phyloP scores from a whole-genome alignment of 2,329 filamentous ascomycete genomes.

The Pseudocercospora ulei region DNA sequence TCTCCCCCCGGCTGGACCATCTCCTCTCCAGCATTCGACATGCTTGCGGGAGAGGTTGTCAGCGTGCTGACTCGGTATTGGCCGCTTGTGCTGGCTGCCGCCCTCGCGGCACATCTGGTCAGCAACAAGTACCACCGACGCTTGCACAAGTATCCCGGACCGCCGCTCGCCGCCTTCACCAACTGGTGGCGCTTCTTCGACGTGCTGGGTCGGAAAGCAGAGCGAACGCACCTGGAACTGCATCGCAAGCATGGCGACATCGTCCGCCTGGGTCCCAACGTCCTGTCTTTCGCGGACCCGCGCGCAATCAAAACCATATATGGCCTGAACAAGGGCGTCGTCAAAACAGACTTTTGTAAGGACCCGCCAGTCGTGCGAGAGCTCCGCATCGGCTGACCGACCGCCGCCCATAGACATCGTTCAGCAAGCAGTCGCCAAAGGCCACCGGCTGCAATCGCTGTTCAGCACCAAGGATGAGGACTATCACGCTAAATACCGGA shows the following conservation, averaged over 20 bases:
- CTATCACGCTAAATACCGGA: conserved; percentile 64
- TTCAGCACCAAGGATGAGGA: conserved; percentile 67
- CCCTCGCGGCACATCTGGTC: conserved; percentile 33
- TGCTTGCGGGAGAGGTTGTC: conserved; percentile 29
- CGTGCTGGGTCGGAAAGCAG: conserved; percentile 54
- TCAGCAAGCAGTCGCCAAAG: conserved; percentile 62
- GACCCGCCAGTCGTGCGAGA: not conserved
- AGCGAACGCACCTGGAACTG: conserved; percentile 57
- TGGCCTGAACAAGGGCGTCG: conserved; percentile 69
- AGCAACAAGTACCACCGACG: conserved; percentile 47
- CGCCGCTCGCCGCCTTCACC: conserved; percentile 56
- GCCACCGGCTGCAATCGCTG: conserved; percentile 58
- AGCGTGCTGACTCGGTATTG: conserved; percentile 35
- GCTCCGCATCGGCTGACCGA: not conserved
- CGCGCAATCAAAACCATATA: conserved; percentile 67
- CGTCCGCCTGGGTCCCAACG: conserved; percentile 65
- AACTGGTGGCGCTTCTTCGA: conserved; percentile 68
- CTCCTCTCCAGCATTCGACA: conserved; percentile 20
- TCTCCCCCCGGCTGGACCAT: not conserved
- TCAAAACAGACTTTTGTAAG: conserved; percentile 65
- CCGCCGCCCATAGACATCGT: conserved; percentile 46
- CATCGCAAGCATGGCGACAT: conserved; percentile 64
- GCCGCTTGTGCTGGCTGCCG: conserved; percentile 34
- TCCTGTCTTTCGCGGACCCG: conserved; percentile 63
- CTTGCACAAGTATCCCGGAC: conserved; percentile 63